A percentile compares a stretch with the other conserved stretches of the same genome.
Conservation (phyloP, 2,329 filamentous ascomycete species). For the Corynespora cassiicola region DNA sequence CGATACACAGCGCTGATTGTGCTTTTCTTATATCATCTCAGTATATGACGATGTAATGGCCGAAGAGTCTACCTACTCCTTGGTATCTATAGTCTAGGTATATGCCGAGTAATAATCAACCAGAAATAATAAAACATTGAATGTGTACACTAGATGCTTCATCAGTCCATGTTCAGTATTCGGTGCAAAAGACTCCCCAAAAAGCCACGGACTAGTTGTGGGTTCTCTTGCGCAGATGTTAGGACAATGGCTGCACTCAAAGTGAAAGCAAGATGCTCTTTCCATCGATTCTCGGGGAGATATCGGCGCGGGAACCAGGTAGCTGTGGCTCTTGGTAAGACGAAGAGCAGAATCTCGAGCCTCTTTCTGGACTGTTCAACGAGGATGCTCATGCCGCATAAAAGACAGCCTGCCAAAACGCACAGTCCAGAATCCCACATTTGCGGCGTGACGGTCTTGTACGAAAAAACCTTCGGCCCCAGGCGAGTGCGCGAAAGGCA, state of each 20-base stretch:
- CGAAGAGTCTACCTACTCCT: too few relatives aligned
- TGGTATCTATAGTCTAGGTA: too few relatives aligned
- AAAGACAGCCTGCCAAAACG: slow-evolving; percentile 72
- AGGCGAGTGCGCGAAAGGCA: slow-evolving; percentile 77
- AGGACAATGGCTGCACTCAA: slow-evolving; percentile 39
- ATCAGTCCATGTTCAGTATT: slow-evolving; percentile 27
- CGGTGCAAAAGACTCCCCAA: slow-evolving; percentile 30
- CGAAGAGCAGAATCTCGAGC: slow-evolving; percentile 81
- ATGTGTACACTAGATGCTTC: too few relatives aligned
- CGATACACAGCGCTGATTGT: slow-evolving; percentile 6
- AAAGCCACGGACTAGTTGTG: slow-evolving; percentile 33
- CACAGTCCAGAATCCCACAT: slow-evolving; percentile 71
- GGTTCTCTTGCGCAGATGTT: slow-evolving; percentile 33
- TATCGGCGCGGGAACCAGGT: slow-evolving; percentile 78
- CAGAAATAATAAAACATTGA: too few relatives aligned
- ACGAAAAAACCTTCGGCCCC: slow-evolving; percentile 72
- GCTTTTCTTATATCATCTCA: too few relatives aligned
- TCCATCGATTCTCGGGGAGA: slow-evolving; percentile 34
- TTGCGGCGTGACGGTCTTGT: slow-evolving; percentile 57
- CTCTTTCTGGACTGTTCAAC: slow-evolving; percentile 70
- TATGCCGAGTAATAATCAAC: too few relatives aligned
- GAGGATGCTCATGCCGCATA: slow-evolving; percentile 84
- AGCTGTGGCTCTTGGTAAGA: slow-evolving; percentile 77
- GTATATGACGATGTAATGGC: too few relatives aligned
- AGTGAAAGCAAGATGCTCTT: slow-evolving; percentile 37